A percentile compares a stretch with the other conserved stretches of the same genome.
Evolutionary conservation across 169 alveolate genomes (phyloP).

Genomic region (Plasmodium cynomolgi): DNA sequence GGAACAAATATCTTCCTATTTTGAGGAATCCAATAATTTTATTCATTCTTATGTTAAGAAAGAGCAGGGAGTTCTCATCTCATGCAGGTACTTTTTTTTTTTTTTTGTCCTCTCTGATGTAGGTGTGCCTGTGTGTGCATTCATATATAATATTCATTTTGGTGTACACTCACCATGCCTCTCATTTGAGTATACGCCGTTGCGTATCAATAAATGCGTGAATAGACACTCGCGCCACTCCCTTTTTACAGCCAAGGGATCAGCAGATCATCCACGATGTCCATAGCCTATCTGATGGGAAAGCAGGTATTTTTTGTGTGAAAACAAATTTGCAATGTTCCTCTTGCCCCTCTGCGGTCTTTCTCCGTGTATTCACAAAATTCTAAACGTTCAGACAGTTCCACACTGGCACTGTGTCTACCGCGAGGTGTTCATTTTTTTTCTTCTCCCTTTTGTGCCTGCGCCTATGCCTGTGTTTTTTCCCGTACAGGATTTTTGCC

Average conservation of each 20-base stretch:
- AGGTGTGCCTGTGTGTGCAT: not conserved
- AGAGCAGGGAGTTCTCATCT: slow-evolving; percentile 76
- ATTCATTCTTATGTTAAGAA: slow-evolving; percentile 59
- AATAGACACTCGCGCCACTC: not conserved
- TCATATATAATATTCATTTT: not conserved
- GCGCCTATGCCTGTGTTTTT: not conserved
- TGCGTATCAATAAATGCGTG: not conserved
- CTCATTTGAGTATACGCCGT: not conserved
- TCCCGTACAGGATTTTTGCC: slow-evolving; percentile 51
- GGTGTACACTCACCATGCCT: not conserved
- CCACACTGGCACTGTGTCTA: slow-evolving; percentile 22
- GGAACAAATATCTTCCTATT: slow-evolving; percentile 77
- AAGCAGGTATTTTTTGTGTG: slow-evolving; percentile 65
- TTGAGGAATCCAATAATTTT: slow-evolving; percentile 76
- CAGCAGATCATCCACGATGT: slow-evolving; percentile 77
- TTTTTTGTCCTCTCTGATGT: not conserved
- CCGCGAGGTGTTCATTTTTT: not conserved
- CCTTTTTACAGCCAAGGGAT: slow-evolving; percentile 75
- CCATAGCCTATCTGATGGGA: slow-evolving; percentile 76
- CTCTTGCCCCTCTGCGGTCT: not conserved
- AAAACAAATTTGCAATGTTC: not conserved
- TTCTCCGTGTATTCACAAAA: not conserved
- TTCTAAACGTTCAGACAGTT: not conserved
- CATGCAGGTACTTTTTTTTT: slow-evolving; percentile 72
- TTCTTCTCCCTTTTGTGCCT: not conserved